A percentile compares a stretch with the other conserved stretches of the same genome.
phyloP scores from a whole-genome alignment of 495 filamentous ascomycete species.

The Glutinoglossum americanum region DNA sequence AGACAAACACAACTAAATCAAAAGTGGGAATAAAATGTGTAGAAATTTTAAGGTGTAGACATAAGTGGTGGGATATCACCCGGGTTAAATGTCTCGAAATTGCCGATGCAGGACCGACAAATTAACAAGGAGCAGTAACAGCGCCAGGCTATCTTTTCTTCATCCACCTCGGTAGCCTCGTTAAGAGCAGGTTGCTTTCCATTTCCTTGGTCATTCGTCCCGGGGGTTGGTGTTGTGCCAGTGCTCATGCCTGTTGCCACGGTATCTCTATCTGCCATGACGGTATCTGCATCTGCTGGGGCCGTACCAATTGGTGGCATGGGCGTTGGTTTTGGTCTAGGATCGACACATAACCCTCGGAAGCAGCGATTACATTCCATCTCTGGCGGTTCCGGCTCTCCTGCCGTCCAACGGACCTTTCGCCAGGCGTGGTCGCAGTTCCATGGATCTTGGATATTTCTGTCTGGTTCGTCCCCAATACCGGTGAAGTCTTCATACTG shows the following conservation, averaged over 20 bases:
- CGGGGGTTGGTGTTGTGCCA: not conserved
- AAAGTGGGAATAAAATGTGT: not conserved
- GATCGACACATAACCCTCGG: not conserved
- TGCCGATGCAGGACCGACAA: not conserved
- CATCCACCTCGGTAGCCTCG: not conserved
- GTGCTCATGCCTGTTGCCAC: too few relatives aligned
- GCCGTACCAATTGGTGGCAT: too few relatives aligned
- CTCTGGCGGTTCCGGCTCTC: not conserved
- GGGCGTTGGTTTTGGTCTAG: too few relatives aligned
- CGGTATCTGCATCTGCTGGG: too few relatives aligned
- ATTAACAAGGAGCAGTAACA: not conserved
- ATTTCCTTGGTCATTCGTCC: not conserved
- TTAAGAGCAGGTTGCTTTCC: not conserved
- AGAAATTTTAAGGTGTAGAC: too few relatives aligned
- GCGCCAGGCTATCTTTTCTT: not conserved
- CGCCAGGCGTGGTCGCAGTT: not conserved
- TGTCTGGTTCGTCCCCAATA: not conserved
- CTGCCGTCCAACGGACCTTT: not conserved
- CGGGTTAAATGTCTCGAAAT: not conserved
- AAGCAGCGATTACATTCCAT: not conserved
- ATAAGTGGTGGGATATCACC: not conserved
- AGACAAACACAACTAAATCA: too few relatives aligned
- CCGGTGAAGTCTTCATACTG: not conserved
- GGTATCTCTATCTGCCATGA: too few relatives aligned
- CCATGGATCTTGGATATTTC: not conserved